Conservation (phyloP, 352 stramenopile genomes). For the Pythium folliculosum region DNA sequence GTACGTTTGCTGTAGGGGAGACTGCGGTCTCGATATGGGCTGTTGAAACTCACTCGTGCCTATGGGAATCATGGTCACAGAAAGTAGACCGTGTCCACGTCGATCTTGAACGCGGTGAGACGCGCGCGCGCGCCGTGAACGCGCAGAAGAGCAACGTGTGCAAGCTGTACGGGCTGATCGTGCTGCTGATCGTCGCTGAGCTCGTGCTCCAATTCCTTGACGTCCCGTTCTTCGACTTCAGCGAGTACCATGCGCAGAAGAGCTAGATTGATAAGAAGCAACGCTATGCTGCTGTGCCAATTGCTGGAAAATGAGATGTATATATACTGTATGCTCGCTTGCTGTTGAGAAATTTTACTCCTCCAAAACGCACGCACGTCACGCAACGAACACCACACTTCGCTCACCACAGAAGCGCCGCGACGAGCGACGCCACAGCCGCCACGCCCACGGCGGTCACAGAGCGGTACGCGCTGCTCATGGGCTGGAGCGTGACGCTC, state of each 20-base stretch:
- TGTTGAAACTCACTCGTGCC: too few species aligned
- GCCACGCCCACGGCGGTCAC: slow-evolving; percentile 19
- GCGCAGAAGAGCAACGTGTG: slow-evolving; percentile 75
- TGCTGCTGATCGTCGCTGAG: slow-evolving; percentile 51
- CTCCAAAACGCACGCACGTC: neutral
- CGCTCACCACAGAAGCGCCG: slow-evolving; percentile 15
- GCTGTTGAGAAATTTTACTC: neutral
- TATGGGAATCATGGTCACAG: too few species aligned
- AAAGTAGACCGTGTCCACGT: neutral
- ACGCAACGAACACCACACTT: slow-evolving; percentile 2
- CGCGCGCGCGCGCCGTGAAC: slow-evolving; percentile 65
- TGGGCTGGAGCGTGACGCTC: slow-evolving; percentile 40
- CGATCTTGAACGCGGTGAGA: slow-evolving; percentile 64
- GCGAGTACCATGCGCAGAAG: neutral
- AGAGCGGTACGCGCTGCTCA: slow-evolving; percentile 19
- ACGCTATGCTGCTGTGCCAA: too few species aligned
- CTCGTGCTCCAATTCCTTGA: slow-evolving; percentile 13
- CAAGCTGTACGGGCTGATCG: slow-evolving; percentile 76
- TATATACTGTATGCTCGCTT: neutral
- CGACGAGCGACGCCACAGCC: slow-evolving; percentile 8
- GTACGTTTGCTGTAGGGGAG: slow-evolving; percentile 33
- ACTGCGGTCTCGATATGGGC: too few species aligned
- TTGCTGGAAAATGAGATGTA: neutral
- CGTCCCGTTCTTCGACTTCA: slow-evolving; percentile 10
- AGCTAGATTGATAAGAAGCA: neutral